Base-by-base conservation (phyloP, 768 basidiomycete genomes). In the Trametes elegans region DNA sequence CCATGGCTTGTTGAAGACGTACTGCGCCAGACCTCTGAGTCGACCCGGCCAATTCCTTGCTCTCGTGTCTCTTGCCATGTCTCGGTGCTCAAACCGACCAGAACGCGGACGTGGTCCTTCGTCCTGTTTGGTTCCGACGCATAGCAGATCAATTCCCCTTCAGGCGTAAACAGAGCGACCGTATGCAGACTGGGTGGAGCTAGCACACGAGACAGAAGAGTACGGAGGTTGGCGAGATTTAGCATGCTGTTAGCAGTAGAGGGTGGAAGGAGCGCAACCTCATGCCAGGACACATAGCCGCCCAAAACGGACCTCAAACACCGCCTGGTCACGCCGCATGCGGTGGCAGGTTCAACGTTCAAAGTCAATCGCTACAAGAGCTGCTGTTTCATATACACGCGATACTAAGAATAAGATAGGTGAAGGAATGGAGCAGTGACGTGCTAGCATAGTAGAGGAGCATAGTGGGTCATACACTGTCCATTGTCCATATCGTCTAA, bases 11-110 rank as follows among this genome's bases (percentile, higher is more conserved):
- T n/a, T 16, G n/a, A 13, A 7, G 28, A 1, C 11, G 42, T 10
- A 21, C 11, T 9, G 8, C n/a, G 1, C 68, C 75, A 62, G 61
- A 89, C 89, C 79, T 91, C 88, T 67, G 85, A 84, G 56, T 91
- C 88, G 3, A 84, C 85, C 83, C 86, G 87, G 16, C 86, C 87
- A 40, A 76, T 73, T 9, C 81, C 83, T 41, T 83, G 76, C 21
- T 80, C 83, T 56, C 74, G 77, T 24, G 84, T 87, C 70, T 91
- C 89, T 46, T 82, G 82, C 89, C 90, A 92, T 29, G 89, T 76
- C 67, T 90, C 88, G 9, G 82, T 81, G 36, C 82, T 81, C 27
- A 92, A 70, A 14, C 89, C 89, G 7, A 85, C 86, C 24, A 86
- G 73, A 38, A 90, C 80, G 49, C 86, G 80, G 41, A 90, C 78